phyloP scores from a whole-genome alignment of 148 eudicot genomes.

The Diospyros kaki region DNA sequence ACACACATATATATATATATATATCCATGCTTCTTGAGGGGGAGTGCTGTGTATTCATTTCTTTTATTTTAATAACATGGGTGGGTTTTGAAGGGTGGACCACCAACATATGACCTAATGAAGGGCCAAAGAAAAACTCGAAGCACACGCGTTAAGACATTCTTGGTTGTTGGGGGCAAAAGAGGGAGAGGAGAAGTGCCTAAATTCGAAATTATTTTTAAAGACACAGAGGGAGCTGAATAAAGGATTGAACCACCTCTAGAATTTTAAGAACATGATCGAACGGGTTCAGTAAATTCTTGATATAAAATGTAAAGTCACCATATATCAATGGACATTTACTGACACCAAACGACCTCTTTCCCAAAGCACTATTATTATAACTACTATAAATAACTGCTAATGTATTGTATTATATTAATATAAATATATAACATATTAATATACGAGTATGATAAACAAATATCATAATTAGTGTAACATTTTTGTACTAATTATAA shows the following conservation, averaged over 20 bases:
- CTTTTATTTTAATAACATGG: neutral
- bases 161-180: neutral
- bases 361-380: too few species aligned
- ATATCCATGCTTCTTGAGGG: neutral
- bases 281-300: too few species aligned
- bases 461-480: neutral
- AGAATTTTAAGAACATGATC: too few species aligned
- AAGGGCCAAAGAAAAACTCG: neutral
- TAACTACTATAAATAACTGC: too few species aligned
- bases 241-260: neutral
- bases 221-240: neutral
- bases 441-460: neutral
- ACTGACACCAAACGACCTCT: too few species aligned
- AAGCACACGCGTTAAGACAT: neutral
- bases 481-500: too few species aligned
- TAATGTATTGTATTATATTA: neutral
- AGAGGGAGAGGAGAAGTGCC: neutral
- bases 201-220: neutral
- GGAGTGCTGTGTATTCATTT: neutral
- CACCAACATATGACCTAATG: neutral
- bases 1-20: too few species aligned
- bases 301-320: neutral
- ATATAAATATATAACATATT: neutral
- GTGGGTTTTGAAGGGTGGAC: conserved; percentile 1
- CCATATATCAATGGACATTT: neutral